A percentile compares a stretch with the other conserved stretches of the same genome.
phyloP scores from a whole-genome alignment of 352 stramenopile genomes.

The Phytophthora nicotianae region DNA sequence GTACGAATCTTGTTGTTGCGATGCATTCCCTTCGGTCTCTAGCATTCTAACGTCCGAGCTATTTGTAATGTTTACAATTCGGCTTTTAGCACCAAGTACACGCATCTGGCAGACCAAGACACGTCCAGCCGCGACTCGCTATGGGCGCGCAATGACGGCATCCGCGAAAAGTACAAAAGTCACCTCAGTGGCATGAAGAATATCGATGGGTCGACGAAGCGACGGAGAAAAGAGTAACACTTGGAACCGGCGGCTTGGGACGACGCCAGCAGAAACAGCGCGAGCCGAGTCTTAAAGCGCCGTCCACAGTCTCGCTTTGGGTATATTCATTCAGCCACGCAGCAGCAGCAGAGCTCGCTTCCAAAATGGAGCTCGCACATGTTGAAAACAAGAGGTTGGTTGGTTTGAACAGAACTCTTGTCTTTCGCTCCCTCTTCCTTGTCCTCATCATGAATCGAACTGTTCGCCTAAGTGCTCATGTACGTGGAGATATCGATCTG shows the following conservation, averaged over 20 bases:
- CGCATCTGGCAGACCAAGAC: constrained; percentile 97
- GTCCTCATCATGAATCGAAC: constrained; percentile 23
- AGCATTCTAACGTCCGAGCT: constrained; percentile 14
- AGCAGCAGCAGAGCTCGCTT: constrained; percentile 38
- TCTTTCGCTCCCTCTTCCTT: constrained; percentile 17
- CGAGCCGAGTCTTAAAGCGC: constrained; percentile 46
- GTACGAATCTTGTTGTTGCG: constrained; percentile 41
- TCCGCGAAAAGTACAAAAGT: constrained; percentile 82
- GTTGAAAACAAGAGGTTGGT: constrained; percentile 37
- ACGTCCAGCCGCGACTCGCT: constrained; percentile 88
- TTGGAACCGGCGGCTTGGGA: constrained; percentile 38
- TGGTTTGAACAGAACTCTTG: constrained; percentile 35
- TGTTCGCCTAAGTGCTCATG: constrained; percentile 88
- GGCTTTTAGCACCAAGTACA: constrained; percentile 94
- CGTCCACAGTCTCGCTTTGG: constrained; percentile 41
- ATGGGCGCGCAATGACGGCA: constrained; percentile 78
- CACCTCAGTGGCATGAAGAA: constrained; percentile 78
- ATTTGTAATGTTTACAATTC: constrained; percentile 26
- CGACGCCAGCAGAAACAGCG: constrained; percentile 42
- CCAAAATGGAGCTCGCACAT: constrained; percentile 34
- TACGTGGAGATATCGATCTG: constrained; percentile 99
- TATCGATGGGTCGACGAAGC: constrained; percentile 59
- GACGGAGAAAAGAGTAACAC: constrained; percentile 69
- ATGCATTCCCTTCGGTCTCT: constrained; percentile 9
- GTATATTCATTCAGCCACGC: constrained; percentile 51